phyloP scores from a whole-genome alignment of 352 stramenopile genomes.

The Globisporangium spinosum region DNA sequence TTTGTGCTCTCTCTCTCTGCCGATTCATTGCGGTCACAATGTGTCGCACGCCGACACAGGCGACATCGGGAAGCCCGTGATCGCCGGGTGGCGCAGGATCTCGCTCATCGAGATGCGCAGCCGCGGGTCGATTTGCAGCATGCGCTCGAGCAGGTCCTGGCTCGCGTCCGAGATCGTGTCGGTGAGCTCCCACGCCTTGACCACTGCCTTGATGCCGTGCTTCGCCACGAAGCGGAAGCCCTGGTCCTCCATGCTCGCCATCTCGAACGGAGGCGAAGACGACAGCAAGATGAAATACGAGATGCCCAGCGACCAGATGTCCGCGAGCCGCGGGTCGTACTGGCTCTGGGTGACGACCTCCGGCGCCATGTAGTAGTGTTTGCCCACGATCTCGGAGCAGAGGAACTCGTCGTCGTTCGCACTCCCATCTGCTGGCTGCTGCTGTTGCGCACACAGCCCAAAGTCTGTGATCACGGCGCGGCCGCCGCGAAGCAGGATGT shows the following conservation, averaged over 20 bases:
- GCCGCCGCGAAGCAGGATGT: conserved; percentile 88
- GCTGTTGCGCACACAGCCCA: conserved; percentile 62
- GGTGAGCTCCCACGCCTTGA: conserved; percentile 58
- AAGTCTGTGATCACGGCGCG: conserved; percentile 68
- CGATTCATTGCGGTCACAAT: background rate
- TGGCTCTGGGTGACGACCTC: conserved; percentile 78
- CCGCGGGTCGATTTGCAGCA: conserved; percentile 60
- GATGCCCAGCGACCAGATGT: conserved; percentile 92
- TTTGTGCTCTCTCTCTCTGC: background rate
- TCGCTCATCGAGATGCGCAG: conserved; percentile 58
- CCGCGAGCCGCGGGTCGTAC: conserved; percentile 92
- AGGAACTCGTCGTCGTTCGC: conserved; percentile 31
- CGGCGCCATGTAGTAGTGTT: conserved; percentile 97
- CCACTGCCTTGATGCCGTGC: conserved; percentile 64
- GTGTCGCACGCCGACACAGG: conserved; percentile 11
- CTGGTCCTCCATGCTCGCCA: conserved; percentile 74
- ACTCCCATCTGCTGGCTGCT: conserved; percentile 27
- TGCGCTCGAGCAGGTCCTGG: conserved; percentile 70
- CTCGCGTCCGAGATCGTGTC: conserved; percentile 40
- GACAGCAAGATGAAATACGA: conserved; percentile 94
- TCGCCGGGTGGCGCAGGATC: conserved; percentile 59
- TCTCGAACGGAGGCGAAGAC: conserved; percentile 90
- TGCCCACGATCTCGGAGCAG: conserved; percentile 76
- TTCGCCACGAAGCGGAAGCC: conserved; percentile 87
- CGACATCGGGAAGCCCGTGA: conserved; percentile 21